Percentiles rank a stretch among this genome's conserved stretches.
These are phyloP conservation scores for Digitaria exilis DNA, from an alignment of 202 grass and related monocot species.

Conservation along the genomic window DNA sequence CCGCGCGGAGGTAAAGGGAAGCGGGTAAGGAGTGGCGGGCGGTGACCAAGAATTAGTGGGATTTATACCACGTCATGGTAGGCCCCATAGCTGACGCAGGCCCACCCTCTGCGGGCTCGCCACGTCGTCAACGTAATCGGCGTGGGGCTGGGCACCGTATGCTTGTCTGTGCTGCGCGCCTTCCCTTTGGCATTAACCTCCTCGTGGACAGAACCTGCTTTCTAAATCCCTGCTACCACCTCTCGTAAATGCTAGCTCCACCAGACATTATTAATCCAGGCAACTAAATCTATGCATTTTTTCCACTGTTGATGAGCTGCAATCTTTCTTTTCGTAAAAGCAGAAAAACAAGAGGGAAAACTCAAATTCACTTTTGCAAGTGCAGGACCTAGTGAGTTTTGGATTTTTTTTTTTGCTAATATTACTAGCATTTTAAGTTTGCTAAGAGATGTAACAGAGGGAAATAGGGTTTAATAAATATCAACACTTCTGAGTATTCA, in stretches of 20 bases:
- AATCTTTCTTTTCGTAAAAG: not conserved
- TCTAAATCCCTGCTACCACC: not conserved
- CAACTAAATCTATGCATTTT: not conserved
- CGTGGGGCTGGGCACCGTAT: not conserved
- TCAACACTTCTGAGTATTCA: too few species aligned
- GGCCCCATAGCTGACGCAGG: constrained; percentile 13
- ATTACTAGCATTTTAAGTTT: too few species aligned
- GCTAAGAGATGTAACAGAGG: not conserved
- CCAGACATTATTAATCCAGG: not conserved
- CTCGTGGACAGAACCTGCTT: constrained; percentile 8
- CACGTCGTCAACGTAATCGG: constrained; percentile 19
- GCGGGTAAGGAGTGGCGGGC: constrained; percentile 49
- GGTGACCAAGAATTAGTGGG: constrained; percentile 15
- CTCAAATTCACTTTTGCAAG: not conserved
- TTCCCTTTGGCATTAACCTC: constrained; percentile 35
- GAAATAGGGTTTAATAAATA: too few species aligned
- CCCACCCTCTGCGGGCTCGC: not conserved
- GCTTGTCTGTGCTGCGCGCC: not conserved
- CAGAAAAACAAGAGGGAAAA: not conserved
- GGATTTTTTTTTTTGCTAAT: not conserved
- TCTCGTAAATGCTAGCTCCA: not conserved
- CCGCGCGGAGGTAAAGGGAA: rapidly evolving
- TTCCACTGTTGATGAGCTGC: not conserved
- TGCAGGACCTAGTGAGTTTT: too few species aligned
- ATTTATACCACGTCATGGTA: constrained; percentile 17